A percentile compares a stretch with the other conserved stretches of the same genome.
phyloP scores from a whole-genome alignment of 345 rosid species.

The Gossypium raimondii region DNA sequence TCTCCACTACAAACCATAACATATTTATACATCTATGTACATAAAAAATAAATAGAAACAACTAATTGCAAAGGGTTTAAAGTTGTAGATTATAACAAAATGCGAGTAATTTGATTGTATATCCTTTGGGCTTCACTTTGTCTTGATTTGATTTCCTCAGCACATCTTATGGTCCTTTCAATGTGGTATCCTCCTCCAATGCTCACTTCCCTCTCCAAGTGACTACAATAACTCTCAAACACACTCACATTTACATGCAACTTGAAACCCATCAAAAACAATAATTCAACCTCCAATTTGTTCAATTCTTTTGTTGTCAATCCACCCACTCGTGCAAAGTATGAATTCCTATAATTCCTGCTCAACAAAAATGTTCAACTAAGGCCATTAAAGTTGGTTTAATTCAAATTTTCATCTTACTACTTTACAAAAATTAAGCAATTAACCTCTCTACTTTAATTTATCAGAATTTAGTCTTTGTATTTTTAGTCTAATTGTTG shows the following conservation, averaged over 20 bases:
- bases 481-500: no score
- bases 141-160: conserved; percentile 75
- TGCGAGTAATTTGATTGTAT: conserved; percentile 50
- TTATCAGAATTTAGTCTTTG: no score
- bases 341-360: conserved; percentile 84
- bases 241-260: conserved; percentile 87
- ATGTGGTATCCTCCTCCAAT: conserved; percentile 86
- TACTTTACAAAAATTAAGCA: no score
- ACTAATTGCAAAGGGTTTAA: no score
- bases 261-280: conserved; percentile 85
- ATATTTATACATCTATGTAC: no score
- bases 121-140: conserved; percentile 30
- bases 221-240: conserved; percentile 85
- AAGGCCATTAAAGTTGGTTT: neutral
- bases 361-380: neutral
- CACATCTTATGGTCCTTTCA: conserved; percentile 73
- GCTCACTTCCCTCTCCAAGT: conserved; percentile 85
- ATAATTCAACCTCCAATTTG: conserved; percentile 65
- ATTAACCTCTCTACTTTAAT: no score
- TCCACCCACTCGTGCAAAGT: conserved; percentile 82
- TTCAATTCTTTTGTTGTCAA: conserved; percentile 59
- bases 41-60: no score
- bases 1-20: no score
- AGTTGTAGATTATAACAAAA: conserved; percentile 38
- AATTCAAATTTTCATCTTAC: no score